Base-by-base conservation (phyloP, 1,284 basidiomycete genomes). In the Tremellales sp. region DNA sequence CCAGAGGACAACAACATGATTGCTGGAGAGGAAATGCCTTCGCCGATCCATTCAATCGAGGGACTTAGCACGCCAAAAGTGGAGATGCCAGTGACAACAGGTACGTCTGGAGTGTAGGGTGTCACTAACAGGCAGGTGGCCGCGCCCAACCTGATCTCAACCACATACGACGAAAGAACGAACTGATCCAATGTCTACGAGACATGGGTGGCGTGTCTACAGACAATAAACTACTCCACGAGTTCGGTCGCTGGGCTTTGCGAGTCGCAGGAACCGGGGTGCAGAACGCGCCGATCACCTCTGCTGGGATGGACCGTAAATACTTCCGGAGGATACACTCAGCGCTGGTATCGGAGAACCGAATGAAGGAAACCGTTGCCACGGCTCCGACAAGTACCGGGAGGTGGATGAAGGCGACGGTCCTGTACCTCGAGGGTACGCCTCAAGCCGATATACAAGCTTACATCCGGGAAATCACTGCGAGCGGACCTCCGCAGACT, bases 251-350 rank as follows among this genome's bases (percentile, higher is more conserved):
- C 2, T 71, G 68, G 68, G 42, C 60, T 1, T 40, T 53, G 36
- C 51, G 57, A 18, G 53, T 56, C 16, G 66, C 63, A 2, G 68
- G 68, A 2, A 65, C 64, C 1, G 59, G 64, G 32, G 55, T 56
- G 36, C 63, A 64, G 3, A 40, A 56, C 40, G 65, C 68, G 1
- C 68, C 68, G 14, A 26, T 48, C 5, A 40, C 43, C 10, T 54
- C 43, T 6, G 50, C 56, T n/a, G 51, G 40, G 18, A 68, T 71
- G 66, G 68, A 71, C 40, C 57, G 66, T 25, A 50, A 49, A 18
- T 53, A 61, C 22, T 60, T 61, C 46, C 56, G 48, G 33, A 52
- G 51, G 12, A 53, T 48, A 1, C 26, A 63, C 12, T 47, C 40
- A 31, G 27, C 25, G 8, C 46, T 70, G 13, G 29, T 61, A 18